Base-by-base conservation (phyloP, 441 rosid genomes). In the Euphorbia corollata region DNA sequence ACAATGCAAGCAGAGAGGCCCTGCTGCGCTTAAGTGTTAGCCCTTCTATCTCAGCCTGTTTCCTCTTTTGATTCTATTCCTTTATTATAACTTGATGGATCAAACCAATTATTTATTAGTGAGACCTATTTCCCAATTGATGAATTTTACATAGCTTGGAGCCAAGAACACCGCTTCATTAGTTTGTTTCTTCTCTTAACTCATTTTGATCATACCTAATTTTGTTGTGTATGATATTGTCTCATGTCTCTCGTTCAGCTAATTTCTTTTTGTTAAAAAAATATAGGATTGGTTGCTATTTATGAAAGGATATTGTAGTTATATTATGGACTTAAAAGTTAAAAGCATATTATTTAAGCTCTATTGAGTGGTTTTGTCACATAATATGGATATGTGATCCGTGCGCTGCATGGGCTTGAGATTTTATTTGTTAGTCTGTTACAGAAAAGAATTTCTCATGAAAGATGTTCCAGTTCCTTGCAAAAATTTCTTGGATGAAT, bases 1-100 rank as follows among this genome's bases (percentile, higher is more conserved):
- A 86, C 65, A 78, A 80, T 78, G 89, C 87, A 68, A 81, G 89
- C 71, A 84, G 87, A 74, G 96, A 85, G 54, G 92, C 98, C 54
- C 39, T 92, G 70, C 75, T 86, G 76, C 91, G 86, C 51, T 74
- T 96, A 77, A 84, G 91, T 75, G 99, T 96, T 68, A 74, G 75
- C 67, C 45, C 69, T 68, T 74, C 59, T 71, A 64, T 8, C 60
- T 69, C 45, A 23, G 67, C 30, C 64, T 73, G 16, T 30, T 56
- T 32, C 57, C 3, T 8, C 0, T 58, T 63, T 45, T 16, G n/a
- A 20, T 67, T n/a, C 62, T 34, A 18, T 64, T 63, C 38, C 13
- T 64, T 30, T 20, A 9, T 47, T 22, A 13, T 20, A 30, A 27
- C 45, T 22, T 57, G 13, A 59, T n/a, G 36, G n/a, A 60, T 50